Evolutionary conservation across 2,329 filamentous ascomycete genomes (phyloP).

Genomic region (Colletotrichum chrysophilum): DNA sequence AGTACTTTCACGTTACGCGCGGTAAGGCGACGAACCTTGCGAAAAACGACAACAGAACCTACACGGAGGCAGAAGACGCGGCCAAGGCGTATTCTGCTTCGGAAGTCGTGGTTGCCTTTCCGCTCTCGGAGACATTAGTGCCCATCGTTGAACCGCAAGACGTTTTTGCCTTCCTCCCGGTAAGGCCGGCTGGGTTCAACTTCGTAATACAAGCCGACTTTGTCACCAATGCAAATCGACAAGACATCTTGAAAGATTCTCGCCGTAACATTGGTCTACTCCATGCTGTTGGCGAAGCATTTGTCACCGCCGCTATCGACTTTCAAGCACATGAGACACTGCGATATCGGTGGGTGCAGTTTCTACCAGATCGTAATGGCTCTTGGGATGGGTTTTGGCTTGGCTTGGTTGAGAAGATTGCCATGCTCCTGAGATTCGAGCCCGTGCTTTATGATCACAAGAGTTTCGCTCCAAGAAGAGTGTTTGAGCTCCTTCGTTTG

Average conservation of each 20-base stretch:
- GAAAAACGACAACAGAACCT: background rate
- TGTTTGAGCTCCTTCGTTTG: background rate
- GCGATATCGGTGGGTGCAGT: background rate
- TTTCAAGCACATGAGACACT: background rate
- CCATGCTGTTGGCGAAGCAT: background rate
- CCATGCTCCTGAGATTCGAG: rapidly evolving
- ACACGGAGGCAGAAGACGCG: conserved; percentile 31
- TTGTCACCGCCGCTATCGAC: background rate
- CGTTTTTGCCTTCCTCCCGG: conserved; percentile 29
- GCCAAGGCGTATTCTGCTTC: conserved; percentile 18
- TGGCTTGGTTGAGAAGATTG: too few relatives aligned
- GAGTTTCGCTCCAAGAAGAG: rapidly evolving
- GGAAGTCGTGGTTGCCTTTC: conserved; percentile 50
- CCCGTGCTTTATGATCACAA: background rate
- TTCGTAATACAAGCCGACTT: conserved; percentile 58
- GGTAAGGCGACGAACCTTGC: background rate
- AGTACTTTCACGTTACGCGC: background rate
- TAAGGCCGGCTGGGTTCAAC: conserved; percentile 41
- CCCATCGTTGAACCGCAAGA: conserved; percentile 45
- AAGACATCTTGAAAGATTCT: conserved; percentile 38
- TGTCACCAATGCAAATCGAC: conserved; percentile 47
- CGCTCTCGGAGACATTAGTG: conserved; percentile 31
- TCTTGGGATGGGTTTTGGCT: background rate
- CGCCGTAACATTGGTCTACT: background rate
- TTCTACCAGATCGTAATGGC: background rate